phyloP scores from a whole-genome alignment of 441 rosid species.

The Iberis amara region DNA sequence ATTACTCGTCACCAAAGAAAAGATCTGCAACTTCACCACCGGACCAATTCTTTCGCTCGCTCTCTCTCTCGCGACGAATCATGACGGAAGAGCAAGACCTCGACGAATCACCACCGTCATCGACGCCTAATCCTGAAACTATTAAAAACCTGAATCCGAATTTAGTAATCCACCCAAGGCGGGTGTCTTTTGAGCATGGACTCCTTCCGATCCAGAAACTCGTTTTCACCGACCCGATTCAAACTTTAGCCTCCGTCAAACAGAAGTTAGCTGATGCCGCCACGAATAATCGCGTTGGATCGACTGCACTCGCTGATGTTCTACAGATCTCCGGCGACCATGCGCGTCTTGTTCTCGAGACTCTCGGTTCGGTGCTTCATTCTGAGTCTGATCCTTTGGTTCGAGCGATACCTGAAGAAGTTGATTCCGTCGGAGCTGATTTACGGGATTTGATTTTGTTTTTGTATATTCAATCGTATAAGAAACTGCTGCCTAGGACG shows the following conservation, averaged over 20 bases:
- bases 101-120: conserved; percentile 39
- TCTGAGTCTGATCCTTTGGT: conserved; percentile 63
- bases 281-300: conserved; percentile 45
- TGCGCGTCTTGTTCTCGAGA: conserved; percentile 68
- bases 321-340: conserved; percentile 82
- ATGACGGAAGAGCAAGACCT: conserved; percentile 50
- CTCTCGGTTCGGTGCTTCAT: conserved; percentile 74
- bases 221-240: conserved; percentile 72
- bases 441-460: conserved; percentile 71
- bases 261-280: conserved; percentile 44
- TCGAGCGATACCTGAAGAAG: conserved; percentile 39
- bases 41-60: conserved; percentile 11
- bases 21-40: conserved; percentile 30
- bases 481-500: conserved; percentile 73
- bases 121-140: conserved; percentile 27
- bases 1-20: conserved; percentile 27
- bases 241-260: conserved; percentile 57
- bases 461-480: conserved; percentile 83
- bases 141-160: conserved; percentile 32
- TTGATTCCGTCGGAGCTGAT: conserved; percentile 69
- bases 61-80: conserved; percentile 14
- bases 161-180: conserved; percentile 58
- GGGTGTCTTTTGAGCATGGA: conserved; percentile 89
- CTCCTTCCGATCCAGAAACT: conserved; percentile 86
- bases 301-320: conserved; percentile 53